A percentile compares a stretch with the other conserved stretches of the same genome.
phyloP scores from a whole-genome alignment of 1,139 yeast genomes.

The Geotrichum bryndzae region DNA sequence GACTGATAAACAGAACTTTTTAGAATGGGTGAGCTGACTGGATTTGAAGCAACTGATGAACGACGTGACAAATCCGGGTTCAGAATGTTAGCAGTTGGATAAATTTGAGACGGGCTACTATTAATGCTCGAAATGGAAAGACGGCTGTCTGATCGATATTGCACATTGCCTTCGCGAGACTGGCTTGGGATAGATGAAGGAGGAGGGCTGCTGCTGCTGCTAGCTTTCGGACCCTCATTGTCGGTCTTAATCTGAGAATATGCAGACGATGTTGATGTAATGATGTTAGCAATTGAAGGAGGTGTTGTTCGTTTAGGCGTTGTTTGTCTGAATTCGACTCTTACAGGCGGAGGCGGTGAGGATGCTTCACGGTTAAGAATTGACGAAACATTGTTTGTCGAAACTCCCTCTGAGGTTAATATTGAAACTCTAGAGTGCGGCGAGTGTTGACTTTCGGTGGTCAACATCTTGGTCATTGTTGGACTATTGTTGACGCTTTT shows the following conservation, averaged over 20 bases:
- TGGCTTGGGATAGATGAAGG: not conserved
- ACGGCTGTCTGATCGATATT: not conserved
- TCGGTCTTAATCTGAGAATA: not conserved
- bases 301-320: not conserved
- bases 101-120: not conserved
- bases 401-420: not conserved
- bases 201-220: not conserved
- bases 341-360: not conserved
- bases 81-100: not conserved
- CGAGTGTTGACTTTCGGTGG: not conserved
- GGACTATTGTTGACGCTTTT: not conserved
- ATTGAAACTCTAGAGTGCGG: not conserved
- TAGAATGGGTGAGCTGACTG: not conserved
- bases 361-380: not conserved
- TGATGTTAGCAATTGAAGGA: not conserved
- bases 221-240: not conserved
- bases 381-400: not conserved
- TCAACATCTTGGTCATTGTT: not conserved
- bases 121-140: not conserved
- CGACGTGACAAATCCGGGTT: not conserved
- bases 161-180: not conserved
- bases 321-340: not conserved
- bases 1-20: not conserved
- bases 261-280: not conserved
- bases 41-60: not conserved